Evolutionary conservation across 2,329 filamentous ascomycete genomes (phyloP).

Genomic region (Alternaria dauci): DNA sequence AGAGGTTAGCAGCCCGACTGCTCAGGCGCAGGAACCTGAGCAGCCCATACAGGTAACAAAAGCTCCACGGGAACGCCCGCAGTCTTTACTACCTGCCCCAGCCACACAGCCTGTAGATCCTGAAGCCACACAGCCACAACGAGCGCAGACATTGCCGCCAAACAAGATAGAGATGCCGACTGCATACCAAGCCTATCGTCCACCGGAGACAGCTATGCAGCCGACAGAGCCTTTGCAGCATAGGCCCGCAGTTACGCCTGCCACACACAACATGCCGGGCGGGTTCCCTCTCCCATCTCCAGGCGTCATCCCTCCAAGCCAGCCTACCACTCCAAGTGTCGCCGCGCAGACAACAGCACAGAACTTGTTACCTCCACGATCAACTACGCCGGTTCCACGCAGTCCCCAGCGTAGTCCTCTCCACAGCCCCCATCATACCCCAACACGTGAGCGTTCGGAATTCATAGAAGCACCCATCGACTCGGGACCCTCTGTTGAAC

Average conservation of each 20-base stretch:
- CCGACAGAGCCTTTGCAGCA: conserved; percentile 25
- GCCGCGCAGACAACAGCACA: conserved; percentile 28
- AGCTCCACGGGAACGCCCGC: not conserved
- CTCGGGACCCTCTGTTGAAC: conserved; percentile 33
- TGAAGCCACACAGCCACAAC: conserved; percentile 22
- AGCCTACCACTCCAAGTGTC: conserved; percentile 46
- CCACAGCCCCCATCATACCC: conserved; percentile 38
- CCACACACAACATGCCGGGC: conserved; percentile 59
- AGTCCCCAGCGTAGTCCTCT: conserved; percentile 17
- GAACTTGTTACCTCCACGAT: conserved; percentile 29
- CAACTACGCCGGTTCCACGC: conserved; percentile 20
- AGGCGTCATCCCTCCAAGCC: conserved; percentile 52
- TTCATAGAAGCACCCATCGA: conserved; percentile 45
- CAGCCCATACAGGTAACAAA: not conserved
- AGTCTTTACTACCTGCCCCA: conserved; percentile 11
- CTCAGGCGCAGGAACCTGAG: not conserved
- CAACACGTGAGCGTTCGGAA: conserved; percentile 44
- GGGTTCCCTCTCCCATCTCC: conserved; percentile 66
- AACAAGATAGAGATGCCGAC: conserved; percentile 38
- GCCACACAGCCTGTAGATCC: conserved; percentile 18
- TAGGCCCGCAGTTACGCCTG: conserved; percentile 39
- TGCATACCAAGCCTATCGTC: conserved; percentile 18
- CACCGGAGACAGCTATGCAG: not conserved
- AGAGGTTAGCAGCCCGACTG: conserved; percentile 6
- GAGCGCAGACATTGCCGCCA: conserved; percentile 32